These are phyloP conservation scores for Boletus vinaceobasis DNA, from an alignment of 768 basidiomycete species.

Conservation along the genomic window DNA sequence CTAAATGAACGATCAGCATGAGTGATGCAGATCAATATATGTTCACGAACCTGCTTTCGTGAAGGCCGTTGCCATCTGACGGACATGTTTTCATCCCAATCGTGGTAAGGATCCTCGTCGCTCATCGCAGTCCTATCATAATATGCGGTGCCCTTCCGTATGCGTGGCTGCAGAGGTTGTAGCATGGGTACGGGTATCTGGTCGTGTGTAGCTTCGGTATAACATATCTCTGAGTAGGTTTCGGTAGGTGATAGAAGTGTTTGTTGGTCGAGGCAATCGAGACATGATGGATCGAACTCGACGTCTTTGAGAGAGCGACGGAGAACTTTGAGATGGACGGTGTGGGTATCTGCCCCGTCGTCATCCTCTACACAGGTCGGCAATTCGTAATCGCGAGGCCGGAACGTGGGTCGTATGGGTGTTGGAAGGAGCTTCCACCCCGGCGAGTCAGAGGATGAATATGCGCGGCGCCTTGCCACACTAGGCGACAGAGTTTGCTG, in stretches of 20 bases:
- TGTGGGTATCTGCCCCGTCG: conserved; percentile 23
- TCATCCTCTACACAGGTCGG: conserved; percentile 31
- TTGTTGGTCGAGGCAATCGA: conserved; percentile 41
- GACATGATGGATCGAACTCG: conserved; percentile 40
- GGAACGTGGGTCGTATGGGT: conserved; percentile 33
- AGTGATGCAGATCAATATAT: background rate
- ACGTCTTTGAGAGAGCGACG: conserved; percentile 35
- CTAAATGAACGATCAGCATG: conserved; percentile 12
- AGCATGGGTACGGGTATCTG: conserved; percentile 24
- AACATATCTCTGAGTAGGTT: conserved; percentile 43
- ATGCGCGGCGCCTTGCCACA: conserved; percentile 28
- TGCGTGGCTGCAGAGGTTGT: conserved; percentile 32
- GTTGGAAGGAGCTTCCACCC: conserved; percentile 33
- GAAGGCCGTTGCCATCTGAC: conserved; percentile 11
- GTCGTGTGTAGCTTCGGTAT: conserved; percentile 38
- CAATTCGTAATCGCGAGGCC: conserved; percentile 32
- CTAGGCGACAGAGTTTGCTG: conserved; percentile 17
- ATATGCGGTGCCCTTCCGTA: conserved; percentile 26
- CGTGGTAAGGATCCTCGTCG: conserved; percentile 34
- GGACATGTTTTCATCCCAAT: conserved; percentile 36
- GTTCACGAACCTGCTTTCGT: conserved; percentile 23
- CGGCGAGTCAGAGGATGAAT: conserved; percentile 32
- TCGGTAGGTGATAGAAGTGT: conserved; percentile 39
- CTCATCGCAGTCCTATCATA: conserved; percentile 35
- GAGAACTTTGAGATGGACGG: conserved; percentile 31